Evolutionary conservation across 2,329 filamentous ascomycete genomes (phyloP), one percentile per base, ranked within the genome.

Genomic region (Pestalotiopsis sp.): DNA sequence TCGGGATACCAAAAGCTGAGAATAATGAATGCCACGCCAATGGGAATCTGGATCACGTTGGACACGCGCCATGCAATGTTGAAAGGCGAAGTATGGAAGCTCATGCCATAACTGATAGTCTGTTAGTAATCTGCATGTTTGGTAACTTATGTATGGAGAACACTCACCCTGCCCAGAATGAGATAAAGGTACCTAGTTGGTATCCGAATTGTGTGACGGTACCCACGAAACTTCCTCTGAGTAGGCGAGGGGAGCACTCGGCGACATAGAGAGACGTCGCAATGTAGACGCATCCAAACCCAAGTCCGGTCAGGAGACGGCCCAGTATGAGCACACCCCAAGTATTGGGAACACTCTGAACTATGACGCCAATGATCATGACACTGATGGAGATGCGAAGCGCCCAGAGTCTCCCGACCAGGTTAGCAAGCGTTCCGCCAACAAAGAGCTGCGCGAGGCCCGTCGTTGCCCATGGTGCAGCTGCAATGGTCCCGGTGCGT

Each of bases 381-480:
- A 62, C 59, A 41, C 59, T 62, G 31, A 62, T 62, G 11, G 59
- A 41, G 36, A 62, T 62, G 59, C 59, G 59, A 5, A 62, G 31
- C 2, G 59, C 59, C 59, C 59, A 62, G 1, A 62, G 36, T 41
- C 59, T 13, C 4, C 59, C 59, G 31, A 62, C 59, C 3, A 62
- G 59, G 2, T 39, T 62, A 20, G 59, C 59, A 7, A 62, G 31
- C 27, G 59, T 62, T n/a, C 59, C 59, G 7, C 59, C 59, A 36
- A 62, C 59, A 39, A 62, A 62, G n/a, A 62, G 31, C 31, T 62
- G 59, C n/a, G 59, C 59, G 11, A 62, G 59, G 20, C 59, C 59
- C 9, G 59, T 62, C 2, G 59, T 62, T 17, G 59, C 59, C 59
- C 59, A 62, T 11, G 59, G 59, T 2, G 59, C 59, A 20, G 59